Evolutionary conservation across 176 grass and related monocot species (phyloP), one percentile per base, ranked within the genome.

Genomic region (Aegilops tauschii): DNA sequence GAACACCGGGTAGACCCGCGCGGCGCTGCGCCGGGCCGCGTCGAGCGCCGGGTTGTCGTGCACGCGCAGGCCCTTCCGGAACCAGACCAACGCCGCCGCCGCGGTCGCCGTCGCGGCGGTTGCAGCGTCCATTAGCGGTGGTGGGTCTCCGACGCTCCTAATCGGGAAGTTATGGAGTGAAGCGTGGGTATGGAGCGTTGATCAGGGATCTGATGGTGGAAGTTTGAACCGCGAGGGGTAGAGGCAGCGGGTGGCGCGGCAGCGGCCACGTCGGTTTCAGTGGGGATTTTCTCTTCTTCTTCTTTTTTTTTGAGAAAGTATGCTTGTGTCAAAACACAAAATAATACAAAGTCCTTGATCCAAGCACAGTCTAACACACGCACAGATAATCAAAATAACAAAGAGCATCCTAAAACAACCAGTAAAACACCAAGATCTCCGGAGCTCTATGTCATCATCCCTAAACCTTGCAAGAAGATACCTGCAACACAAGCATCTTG

Each of bases 11-110:
- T 92, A 98, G 30, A 98, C 88, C 80, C 88, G 82, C 12, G 37
- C 78, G 50, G 85, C 54, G 54, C 50, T 62, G 6, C 80, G 69
- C 31, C 86, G 84, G 36, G 92, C 93, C 11, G 69, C 82, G 32
- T 98, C 92, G 12, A 96, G 92, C 28, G 92, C 93, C 17, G 96
- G 96, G 82, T 98, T 98, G 88, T 98, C 96, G 85, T 98, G 93
- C 58, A 98, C 85, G 20, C 93, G 91, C 21, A 98, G 84, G 9
- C 93, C 96, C 86, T 96, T 96, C 62, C 96, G 79, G 74, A 98
- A 96, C 96, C 96, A 98, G 32, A 98, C 86, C 93, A 98, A 80
- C 36, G 93, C 90, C 45, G 78, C 66, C 20, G 77, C 65, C 16
- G 69, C 81, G 52, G 72, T 81, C 36, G 93, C 90, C 45, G 78